Evolutionary conservation across 2,329 filamentous ascomycete genomes (phyloP).

Genomic region (Calonectria henricotiae): DNA sequence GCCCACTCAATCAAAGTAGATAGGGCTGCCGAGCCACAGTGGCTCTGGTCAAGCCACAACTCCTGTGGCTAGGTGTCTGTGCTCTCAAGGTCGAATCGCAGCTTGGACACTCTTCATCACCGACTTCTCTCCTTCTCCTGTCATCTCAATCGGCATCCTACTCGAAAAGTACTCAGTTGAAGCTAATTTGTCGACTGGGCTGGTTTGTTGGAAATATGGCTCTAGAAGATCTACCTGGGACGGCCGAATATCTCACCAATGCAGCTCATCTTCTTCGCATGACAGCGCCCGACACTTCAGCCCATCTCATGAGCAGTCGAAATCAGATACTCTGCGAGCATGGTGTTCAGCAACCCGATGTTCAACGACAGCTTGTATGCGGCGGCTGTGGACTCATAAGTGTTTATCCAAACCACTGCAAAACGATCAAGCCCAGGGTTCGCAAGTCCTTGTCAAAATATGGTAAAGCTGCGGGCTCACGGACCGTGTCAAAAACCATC

Average conservation of each 20-base stretch:
- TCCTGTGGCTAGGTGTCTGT: constrained; percentile 29
- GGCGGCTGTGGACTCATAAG: constrained; percentile 75
- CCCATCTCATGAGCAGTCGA: constrained; percentile 72
- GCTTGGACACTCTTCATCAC: constrained; percentile 8
- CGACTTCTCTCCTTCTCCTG: constrained; percentile 18
- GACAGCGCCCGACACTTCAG: constrained; percentile 71
- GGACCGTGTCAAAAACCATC: background rate
- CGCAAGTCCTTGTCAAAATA: constrained; percentile 37
- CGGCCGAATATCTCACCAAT: constrained; percentile 69
- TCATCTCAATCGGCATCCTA: constrained; percentile 1
- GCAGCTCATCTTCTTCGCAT: constrained; percentile 72
- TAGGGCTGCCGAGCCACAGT: constrained; percentile 30
- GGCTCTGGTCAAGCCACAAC: background rate
- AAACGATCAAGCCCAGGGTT: constrained; percentile 60
- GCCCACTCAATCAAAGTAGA: background rate
- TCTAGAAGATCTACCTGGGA: constrained; percentile 48
- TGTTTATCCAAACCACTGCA: constrained; percentile 64
- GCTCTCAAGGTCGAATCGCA: constrained; percentile 39
- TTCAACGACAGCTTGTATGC: constrained; percentile 72
- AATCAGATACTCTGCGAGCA: constrained; percentile 67
- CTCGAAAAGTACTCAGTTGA: background rate
- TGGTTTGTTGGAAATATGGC: constrained; percentile 42
- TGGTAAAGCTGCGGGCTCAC: constrained; percentile 29
- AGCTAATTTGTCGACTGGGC: background rate
- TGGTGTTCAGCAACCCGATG: constrained; percentile 62